Evolutionary conservation across 2,329 filamentous ascomycete species (phyloP), one percentile per base, ranked within the genome.

Genomic region (Calonectria hongkongensis): DNA sequence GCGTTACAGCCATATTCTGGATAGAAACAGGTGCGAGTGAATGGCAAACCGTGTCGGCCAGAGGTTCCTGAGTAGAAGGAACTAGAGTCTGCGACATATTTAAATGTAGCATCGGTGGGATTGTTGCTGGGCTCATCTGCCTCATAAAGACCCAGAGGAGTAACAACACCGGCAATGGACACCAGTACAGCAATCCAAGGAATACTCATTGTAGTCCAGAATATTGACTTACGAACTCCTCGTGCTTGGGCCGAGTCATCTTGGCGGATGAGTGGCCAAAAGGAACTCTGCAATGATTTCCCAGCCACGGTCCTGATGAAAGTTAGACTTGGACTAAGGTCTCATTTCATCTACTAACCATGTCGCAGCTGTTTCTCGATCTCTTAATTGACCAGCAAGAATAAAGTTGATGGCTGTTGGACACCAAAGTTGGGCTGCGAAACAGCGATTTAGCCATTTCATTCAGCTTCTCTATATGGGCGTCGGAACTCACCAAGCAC

Each of bases 71-170:
- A 74, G 0, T 83, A 83, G 72, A 87, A 85, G 0, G 84, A 76
- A 7, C 84, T 82, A 0, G 69, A 66, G 62, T 87, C 87, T 16
- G 70, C 65, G 5, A 82, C 70, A 68, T 88, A 87, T 25, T 79
- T 33, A 70, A 88, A 88, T 0, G 66, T 45, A 16, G 63, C 66
- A 18, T 51, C 21, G 3, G 36, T 48, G 12, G 43, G 58, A 12
- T 72, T 43, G 2, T 21, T 66, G 30, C 63, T 67, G 9, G 43
- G 60, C 9, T 75, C 71, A 2, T 79, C 70, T 5, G 79, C 75
- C 18, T 88, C 83, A 60, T 85, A 85, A 0, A 89, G 79, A 2
- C 87, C 87, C 2, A 88, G 77, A 0, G 87, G 87, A 0, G 87
- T 88, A 3, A 88, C 79, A 7, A 88, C 80, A 16, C 85, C 83